Base-by-base conservation (phyloP, 2,329 filamentous ascomycete genomes). In the Ophiocordyceps australis region DNA sequence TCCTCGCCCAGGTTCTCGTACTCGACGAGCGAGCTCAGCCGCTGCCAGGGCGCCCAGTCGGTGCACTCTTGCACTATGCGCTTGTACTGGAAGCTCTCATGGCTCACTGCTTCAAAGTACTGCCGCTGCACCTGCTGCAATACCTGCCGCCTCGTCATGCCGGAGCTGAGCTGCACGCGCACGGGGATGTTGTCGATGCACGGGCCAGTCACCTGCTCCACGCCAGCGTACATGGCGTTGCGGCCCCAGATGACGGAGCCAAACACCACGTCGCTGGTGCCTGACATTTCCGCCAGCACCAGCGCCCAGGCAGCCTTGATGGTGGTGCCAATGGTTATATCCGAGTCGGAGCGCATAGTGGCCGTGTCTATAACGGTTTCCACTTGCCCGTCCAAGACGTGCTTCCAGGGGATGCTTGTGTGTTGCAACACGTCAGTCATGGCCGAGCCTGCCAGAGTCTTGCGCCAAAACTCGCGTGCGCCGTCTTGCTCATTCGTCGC, bases 1-100 rank as follows among this genome's bases (percentile, higher is more conserved):
- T 28, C 27, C 17, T 28, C 27, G 8, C 22, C 27, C 7, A 28
- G 27, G n/a, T 28, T 28, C 12, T 28, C 27, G 16, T 28, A 28
- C 27, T 28, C 27, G 7, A 28, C 27, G 16, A 28, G 27, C 17
- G 27, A 24, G 22, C 21, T 20, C 27, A 28, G 27, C n/a, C 27
- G 20, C 12, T 28, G 21, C 27, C 27, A 28, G 10, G 27, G 22
- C 16, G 17, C 17, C 27, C 27, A 28, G 10, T 16, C 22, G 12
- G 27, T 28, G 14, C 27, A 28, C 11, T 24, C 22, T 12, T 10
- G 11, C 13, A 28, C 27, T 3, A 28, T 23, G 2, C 27, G 27
- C 14, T 24, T 23, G 6, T 23, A 16, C 22, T 20, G 22, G 10
- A 28, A 28, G 17, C 13, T 17, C 24, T 16, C 15, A 17, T 13